phyloP scores from a whole-genome alignment of 768 basidiomycete species.

The Galerina marginata region DNA sequence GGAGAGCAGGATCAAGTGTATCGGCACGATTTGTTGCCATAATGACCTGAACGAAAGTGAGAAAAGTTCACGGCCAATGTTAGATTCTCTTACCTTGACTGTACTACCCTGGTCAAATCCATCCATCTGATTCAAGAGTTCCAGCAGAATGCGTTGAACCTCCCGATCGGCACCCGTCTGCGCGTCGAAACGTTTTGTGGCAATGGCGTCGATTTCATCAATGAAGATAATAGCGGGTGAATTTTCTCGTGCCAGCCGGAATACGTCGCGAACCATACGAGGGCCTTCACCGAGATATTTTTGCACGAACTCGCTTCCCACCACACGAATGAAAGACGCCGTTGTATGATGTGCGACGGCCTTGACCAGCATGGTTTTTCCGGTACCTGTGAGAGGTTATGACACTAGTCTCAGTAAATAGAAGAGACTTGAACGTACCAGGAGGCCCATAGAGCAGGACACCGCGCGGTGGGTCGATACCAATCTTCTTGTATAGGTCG shows the following conservation, averaged over 20 bases:
- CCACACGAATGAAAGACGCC: slow-evolving; percentile 96
- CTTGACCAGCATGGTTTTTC: slow-evolving; percentile 98
- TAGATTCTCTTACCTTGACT: slow-evolving; percentile 74
- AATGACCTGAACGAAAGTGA: slow-evolving; percentile 75
- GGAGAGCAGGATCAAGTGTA: slow-evolving; percentile 95
- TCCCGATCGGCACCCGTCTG: slow-evolving; percentile 99
- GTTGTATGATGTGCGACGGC: slow-evolving; percentile 99
- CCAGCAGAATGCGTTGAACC: slow-evolving; percentile 97
- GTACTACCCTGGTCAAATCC: slow-evolving; percentile 99
- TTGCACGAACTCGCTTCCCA: slow-evolving; percentile 98
- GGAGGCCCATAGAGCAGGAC: slow-evolving; percentile 97
- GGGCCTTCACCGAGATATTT: slow-evolving; percentile 99
- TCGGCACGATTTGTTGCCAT: slow-evolving; percentile 99
- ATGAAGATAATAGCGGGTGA: slow-evolving; percentile 99
- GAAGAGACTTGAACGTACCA: slow-evolving; percentile 51
- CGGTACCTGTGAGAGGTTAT: slow-evolving; percentile 68
- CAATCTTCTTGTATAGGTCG: slow-evolving; percentile 98
- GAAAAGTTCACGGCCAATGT: background rate
- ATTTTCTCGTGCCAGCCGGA: slow-evolving; percentile 96
- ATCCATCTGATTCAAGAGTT: slow-evolving; percentile 98
- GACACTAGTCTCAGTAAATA: background rate
- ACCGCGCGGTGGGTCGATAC: slow-evolving; percentile 98
- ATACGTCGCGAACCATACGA: slow-evolving; percentile 99
- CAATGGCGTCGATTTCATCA: slow-evolving; percentile 98
- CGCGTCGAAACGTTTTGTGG: slow-evolving; percentile 99